Conservation (phyloP, 2,329 filamentous ascomycete species). For the Aspergillus eucalypticola region DNA sequence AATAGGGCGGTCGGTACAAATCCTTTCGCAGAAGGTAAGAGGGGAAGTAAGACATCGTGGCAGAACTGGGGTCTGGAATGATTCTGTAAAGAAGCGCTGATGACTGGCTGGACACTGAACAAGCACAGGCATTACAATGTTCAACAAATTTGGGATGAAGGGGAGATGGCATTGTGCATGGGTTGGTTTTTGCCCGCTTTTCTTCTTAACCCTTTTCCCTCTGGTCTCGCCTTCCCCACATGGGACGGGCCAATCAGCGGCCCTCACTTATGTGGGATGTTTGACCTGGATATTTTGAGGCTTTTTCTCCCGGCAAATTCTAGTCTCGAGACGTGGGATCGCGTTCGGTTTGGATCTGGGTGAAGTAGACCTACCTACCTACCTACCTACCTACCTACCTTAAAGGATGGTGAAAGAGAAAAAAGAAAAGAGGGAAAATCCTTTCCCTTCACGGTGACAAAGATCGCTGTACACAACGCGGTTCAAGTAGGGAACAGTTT, state of each 20-base stretch:
- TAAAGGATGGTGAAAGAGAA: neutral
- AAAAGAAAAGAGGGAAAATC: neutral
- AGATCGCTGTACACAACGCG: neutral
- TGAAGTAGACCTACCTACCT: neutral
- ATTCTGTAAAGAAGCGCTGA: too few species aligned
- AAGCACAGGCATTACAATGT: neutral
- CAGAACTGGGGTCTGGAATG: neutral
- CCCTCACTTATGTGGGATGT: conserved; percentile 13
- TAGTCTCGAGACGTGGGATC: neutral
- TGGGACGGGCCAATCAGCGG: conserved; percentile 10
- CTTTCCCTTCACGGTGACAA: neutral
- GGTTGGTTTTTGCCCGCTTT: neutral
- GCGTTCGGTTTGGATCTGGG: neutral
- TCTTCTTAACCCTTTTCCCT: conserved; percentile 3
- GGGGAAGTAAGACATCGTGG: neutral
- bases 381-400: too few species aligned
- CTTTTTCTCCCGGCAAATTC: neutral
- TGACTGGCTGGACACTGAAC: neutral
- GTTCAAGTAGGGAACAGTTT: neutral
- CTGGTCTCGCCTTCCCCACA: conserved; percentile 14
- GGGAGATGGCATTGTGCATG: neutral
- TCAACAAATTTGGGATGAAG: neutral
- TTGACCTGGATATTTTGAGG: conserved; percentile 8
- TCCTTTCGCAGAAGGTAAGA: neutral
- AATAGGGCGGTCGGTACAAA: neutral